A percentile compares a stretch with the other conserved stretches of the same genome.
Evolutionary conservation across 1,284 basidiomycete genomes (phyloP).

Genomic region (Golubevia sp.): DNA sequence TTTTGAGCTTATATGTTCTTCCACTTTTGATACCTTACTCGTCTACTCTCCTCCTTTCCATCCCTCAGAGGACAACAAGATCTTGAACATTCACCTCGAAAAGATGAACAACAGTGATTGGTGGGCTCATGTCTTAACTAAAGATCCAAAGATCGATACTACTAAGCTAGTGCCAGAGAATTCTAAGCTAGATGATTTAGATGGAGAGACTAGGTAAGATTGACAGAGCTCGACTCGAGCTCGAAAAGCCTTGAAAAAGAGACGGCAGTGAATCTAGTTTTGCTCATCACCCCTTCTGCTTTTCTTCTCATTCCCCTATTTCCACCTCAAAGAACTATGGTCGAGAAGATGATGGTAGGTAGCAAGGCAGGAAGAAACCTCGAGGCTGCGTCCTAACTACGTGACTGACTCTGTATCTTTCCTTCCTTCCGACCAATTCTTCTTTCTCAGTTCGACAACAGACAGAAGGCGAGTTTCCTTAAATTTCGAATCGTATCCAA

Average conservation of each 20-base stretch:
- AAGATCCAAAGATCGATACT: conserved; percentile 96
- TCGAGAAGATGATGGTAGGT: conserved; percentile 99
- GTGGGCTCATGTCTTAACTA: conserved; percentile 96
- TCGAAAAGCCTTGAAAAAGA: too few relatives aligned
- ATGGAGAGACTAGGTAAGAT: conserved; percentile 83
- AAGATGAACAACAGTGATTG: conserved; percentile 85
- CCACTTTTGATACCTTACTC: too few relatives aligned
- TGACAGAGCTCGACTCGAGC: neutral
- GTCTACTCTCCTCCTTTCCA: conserved; percentile 5
- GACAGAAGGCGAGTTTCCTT: conserved; percentile 75
- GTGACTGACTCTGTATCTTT: conserved; percentile 7
- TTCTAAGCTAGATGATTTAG: conserved; percentile 93
- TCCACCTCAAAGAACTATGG: conserved; percentile 76
- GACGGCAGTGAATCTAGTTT: conserved; percentile 4
- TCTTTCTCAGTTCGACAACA: conserved; percentile 82
- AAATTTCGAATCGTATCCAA: too few relatives aligned
- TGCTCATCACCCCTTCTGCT: neutral
- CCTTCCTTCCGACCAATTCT: conserved; percentile 6
- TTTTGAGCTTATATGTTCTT: too few relatives aligned
- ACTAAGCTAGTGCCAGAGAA: conserved; percentile 94
- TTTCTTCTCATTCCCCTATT: neutral
- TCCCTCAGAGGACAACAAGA: conserved; percentile 75
- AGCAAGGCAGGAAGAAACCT: neutral
- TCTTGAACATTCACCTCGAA: conserved; percentile 79
- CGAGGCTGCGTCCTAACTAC: neutral